Base-by-base conservation (phyloP, 2,329 filamentous ascomycete genomes). In the Alternaria sp. region DNA sequence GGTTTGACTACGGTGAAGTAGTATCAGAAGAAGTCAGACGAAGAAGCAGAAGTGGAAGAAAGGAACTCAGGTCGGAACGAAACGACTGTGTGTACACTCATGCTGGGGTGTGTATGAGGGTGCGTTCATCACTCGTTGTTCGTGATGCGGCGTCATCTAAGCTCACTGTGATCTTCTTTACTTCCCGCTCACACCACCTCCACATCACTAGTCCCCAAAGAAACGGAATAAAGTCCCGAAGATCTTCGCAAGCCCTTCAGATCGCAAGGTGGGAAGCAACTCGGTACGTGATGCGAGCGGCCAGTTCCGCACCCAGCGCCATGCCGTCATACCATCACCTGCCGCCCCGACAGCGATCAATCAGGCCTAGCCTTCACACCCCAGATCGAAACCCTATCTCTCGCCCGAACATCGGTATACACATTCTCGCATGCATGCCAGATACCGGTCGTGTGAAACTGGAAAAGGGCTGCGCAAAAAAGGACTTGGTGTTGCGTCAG, bases 401-500 rank as follows among this genome's bases (percentile, higher is more conserved):
- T 49, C 54, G 44, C 44, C 54, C 54, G 28, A 58, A 58, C 25
- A 51, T 58, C 30, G 55, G 55, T 51, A 58, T 58, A 28, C 44
- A 25, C 11, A 36, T 30, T 49, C 46, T 51, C 23, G 47, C 56
- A 58, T 52, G 32, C 45, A 45, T 19, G 17, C 25, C 21, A 17
- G 6, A 40, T 51, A 52, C 32, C 46, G 46, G 36, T 58, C 12
- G 17, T 58, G 46, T 44, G 32, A 54, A 21, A 52, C 47, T 49
- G 32, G 30, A 26, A 43, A 45, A 52, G n/a, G 36, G 23, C 47
- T 21, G 43, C 43, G 32, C 52, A 26, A 43, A 25, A 47, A 36
- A 43, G 19, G 50, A 49, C 21, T 32, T 49, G 43, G 32, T 64
- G 57, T 54, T 57, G 57, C 61, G 57, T 64, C 51, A 64, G 54